Evolutionary conservation across 768 basidiomycete species (phyloP).

Genomic region (Mycena filopes): DNA sequence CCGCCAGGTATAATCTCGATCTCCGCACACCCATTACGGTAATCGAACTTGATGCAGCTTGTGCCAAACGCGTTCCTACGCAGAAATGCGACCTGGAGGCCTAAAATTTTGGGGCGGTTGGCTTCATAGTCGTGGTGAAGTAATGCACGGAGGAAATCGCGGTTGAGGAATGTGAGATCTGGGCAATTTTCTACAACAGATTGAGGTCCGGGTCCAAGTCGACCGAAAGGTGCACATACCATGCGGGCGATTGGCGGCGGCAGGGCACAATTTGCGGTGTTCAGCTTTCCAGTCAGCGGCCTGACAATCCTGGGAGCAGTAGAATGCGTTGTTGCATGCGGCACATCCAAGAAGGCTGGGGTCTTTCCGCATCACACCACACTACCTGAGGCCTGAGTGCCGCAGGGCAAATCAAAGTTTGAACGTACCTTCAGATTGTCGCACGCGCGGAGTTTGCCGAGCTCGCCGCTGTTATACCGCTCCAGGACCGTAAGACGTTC

Average conservation of each 20-base stretch:
- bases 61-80: background rate
- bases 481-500: slow-evolving; percentile 14
- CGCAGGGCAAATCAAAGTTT: background rate
- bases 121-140: slow-evolving; percentile 14
- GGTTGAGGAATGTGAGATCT: slow-evolving; percentile 8
- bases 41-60: slow-evolving; percentile 10
- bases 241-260: background rate
- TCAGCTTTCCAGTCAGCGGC: slow-evolving; percentile 11
- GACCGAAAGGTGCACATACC: background rate
- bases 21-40: background rate
- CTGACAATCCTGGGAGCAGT: slow-evolving; percentile 18
- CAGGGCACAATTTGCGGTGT: slow-evolving; percentile 10
- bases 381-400: background rate
- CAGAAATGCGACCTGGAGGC: background rate
- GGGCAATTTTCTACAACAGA: background rate
- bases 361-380: slow-evolving; percentile 2
- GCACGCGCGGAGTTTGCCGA: slow-evolving; percentile 1
- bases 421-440: slow-evolving; percentile 13
- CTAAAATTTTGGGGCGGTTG: background rate
- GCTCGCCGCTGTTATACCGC: slow-evolving; percentile 7
- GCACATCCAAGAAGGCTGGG: slow-evolving; percentile 6
- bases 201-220: background rate
- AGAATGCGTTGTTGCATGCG: slow-evolving; percentile 15
- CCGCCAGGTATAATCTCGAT: background rate
- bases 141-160: slow-evolving; percentile 13